Conservation (phyloP, 192 early-diverging fungal genomes). For the Phlyctochytrium planicorne region DNA sequence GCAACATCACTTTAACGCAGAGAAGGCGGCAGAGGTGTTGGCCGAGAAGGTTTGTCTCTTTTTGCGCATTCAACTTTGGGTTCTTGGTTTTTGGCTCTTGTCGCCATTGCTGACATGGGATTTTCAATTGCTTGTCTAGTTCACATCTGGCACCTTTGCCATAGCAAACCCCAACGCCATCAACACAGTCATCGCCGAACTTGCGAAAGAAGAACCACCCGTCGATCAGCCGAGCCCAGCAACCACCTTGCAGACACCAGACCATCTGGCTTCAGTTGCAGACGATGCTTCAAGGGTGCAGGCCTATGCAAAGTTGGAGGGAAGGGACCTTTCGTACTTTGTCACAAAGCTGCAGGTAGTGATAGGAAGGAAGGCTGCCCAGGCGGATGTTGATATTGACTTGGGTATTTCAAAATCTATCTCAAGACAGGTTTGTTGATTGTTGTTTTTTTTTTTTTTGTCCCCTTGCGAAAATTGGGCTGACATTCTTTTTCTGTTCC, state of each 20-base stretch:
- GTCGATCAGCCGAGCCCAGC: no score
- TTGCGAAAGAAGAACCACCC: no score
- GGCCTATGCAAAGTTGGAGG: constrained; percentile 88
- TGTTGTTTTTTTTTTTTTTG: constrained; percentile 1
- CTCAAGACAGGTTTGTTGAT: constrained; percentile 49
- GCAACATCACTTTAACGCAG: not conserved
- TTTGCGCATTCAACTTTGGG: no score
- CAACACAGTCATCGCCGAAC: no score
- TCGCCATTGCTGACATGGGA: no score
- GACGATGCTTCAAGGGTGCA: no score
- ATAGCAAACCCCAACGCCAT: no score
- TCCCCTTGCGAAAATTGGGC: not conserved
- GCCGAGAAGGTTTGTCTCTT: not conserved
- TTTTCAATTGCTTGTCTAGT: not conserved
- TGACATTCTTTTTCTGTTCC: not conserved
- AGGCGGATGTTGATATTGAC: constrained; percentile 76
- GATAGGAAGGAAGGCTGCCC: constrained; percentile 68
- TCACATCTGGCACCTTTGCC: not conserved
- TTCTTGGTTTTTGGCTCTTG: no score
- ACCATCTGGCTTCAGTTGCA: no score
- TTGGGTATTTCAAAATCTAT: constrained; percentile 82
- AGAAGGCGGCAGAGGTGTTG: constrained; percentile 6
- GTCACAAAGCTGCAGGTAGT: constrained; percentile 76
- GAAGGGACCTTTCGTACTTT: constrained; percentile 80
- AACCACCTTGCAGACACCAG: no score